Base-by-base conservation (phyloP, 208 protist genomes). In the Trypanosoma cruzi region DNA sequence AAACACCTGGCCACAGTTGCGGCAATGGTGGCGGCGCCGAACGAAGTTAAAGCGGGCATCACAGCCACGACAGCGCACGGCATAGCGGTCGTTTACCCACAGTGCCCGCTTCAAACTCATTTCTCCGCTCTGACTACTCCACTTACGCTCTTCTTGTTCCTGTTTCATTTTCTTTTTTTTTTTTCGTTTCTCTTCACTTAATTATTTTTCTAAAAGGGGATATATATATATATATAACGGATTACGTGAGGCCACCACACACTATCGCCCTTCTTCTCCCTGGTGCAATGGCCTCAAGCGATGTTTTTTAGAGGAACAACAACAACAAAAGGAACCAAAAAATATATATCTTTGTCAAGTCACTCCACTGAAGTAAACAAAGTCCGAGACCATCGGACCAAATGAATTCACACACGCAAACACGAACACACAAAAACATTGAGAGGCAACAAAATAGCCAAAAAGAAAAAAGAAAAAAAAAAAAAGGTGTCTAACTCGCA, bases 31-130 rank as follows among this genome's bases (percentile, higher is more conserved):
- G 8, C 82, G 81, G 16, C 90, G 82, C 8, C 83, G 72, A 22
- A 92, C 56, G n/a, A 89, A 54, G 0, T 75, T 82, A 63, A 96
- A 96, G 60, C 68, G 72, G 31, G 77, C 69, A 10, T 79, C 59
- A 60, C 90, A 96, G 1, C 67, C 70, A 20, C 84, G 60, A 59
- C 90, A 96, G 16, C 81, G 83, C 36, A 82, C 42, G 6, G 82
- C 90, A 54, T 89, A 92, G 29, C 69, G 70, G 68, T 96, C 90
- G 20, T 89, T 85, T 16, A 96, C 87, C 90, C 90, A 96, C 4
- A 96, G 66, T 0, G 82, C 79, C 14, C 82, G 78, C 44, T 81
- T 70, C 11, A 73, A 46, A 48, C 36, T 16, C 55, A 82, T 56
- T 40, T 56, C 36, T 11, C 36, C 36, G 36, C 36, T 11, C 36